A percentile compares a stretch with the other conserved stretches of the same genome.
Conservation (phyloP, 208 protist species). For the Trypanosoma brucei region DNA sequence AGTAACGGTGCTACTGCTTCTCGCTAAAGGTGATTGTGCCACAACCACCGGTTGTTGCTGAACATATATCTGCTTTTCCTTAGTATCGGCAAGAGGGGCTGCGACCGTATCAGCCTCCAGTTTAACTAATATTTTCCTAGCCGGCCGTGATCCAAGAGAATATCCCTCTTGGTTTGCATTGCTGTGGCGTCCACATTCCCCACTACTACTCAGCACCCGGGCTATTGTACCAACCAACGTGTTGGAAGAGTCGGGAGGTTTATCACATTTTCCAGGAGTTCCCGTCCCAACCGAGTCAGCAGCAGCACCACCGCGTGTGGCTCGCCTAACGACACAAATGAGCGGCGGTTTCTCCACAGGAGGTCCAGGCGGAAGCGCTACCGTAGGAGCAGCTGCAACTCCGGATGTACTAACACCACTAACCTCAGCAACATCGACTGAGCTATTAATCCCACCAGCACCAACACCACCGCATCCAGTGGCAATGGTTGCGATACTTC, state of each 20-base stretch:
- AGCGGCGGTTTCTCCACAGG: neutral
- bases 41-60: too few relatives aligned
- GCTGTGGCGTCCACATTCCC: too few relatives aligned
- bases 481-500: slow-evolving; percentile 7
- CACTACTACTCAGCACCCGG: too few relatives aligned
- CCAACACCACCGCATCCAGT: neutral
- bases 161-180: too few relatives aligned
- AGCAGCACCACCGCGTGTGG: neutral
- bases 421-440: neutral
- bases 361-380: neutral
- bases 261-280: neutral
- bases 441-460: neutral
- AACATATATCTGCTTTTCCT: too few relatives aligned
- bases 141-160: too few relatives aligned
- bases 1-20: neutral
- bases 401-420: neutral
- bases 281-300: neutral
- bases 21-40: too few relatives aligned
- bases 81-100: too few relatives aligned
- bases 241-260: neutral
- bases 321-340: neutral
- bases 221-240: neutral
- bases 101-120: too few relatives aligned
- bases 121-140: too few relatives aligned
- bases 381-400: neutral